phyloP scores from a whole-genome alignment of 345 rosid species.

The Salix purpurea region DNA sequence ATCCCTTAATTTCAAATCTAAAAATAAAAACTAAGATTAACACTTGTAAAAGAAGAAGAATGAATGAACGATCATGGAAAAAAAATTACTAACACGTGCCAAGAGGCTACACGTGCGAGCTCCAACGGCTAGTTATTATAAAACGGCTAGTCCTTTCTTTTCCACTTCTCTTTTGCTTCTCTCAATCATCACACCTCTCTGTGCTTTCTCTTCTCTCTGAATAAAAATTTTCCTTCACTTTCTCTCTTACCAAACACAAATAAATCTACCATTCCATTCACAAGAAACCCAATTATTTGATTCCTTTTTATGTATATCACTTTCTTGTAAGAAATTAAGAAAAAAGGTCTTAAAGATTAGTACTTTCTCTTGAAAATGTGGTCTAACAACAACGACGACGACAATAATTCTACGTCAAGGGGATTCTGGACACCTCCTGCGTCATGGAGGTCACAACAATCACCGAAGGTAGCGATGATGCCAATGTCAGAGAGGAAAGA shows the following conservation, averaged over 20 bases:
- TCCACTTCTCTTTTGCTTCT: neutral
- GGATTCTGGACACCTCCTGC: constrained; percentile 60
- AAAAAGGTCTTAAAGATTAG: no score
- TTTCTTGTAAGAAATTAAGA: no score
- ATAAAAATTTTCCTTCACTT: neutral
- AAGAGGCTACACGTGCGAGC: neutral
- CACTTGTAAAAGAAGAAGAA: neutral
- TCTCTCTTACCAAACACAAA: neutral
- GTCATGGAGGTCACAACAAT: constrained; percentile 25
- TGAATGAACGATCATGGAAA: no score
- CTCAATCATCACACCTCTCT: constrained; percentile 18
- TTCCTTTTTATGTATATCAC: no score
- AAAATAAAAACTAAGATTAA: no score
- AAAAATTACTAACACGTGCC: neutral
- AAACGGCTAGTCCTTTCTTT: constrained; percentile 25
- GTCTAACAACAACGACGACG: constrained; percentile 26
- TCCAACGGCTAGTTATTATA: constrained; percentile 27
- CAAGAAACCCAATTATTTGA: no score
- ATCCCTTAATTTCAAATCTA: no score
- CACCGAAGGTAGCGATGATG: constrained; percentile 16
- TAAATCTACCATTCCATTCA: no score
- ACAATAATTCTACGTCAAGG: constrained; percentile 13
- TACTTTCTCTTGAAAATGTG: constrained; percentile 24
- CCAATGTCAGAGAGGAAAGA: constrained; percentile 53
- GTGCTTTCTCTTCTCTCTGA: neutral